These are phyloP conservation scores for Talaromyces wortmannii DNA, from an alignment of 495 filamentous ascomycete genomes.

Conservation along the genomic window DNA sequence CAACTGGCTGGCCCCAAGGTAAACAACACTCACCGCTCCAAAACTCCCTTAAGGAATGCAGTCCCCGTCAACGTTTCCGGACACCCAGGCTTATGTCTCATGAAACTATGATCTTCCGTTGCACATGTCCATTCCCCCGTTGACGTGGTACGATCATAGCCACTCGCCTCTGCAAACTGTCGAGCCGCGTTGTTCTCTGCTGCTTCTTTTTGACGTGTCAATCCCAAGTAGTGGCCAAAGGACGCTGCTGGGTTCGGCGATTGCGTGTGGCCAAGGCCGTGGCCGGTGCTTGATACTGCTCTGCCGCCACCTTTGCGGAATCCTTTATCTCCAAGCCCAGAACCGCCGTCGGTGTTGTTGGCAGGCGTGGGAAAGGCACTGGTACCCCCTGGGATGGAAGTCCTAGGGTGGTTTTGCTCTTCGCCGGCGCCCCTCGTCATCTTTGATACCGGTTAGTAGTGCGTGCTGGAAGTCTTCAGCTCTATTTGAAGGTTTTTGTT, in stretches of 20 bases:
- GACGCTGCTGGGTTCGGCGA: conserved; percentile 14
- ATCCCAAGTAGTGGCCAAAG: conserved; percentile 20
- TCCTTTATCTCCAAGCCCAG: conserved; percentile 11
- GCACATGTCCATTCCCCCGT: conserved; percentile 14
- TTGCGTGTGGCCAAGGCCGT: conserved; percentile 11
- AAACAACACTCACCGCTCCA: conserved; percentile 19
- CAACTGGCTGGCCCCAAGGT: not conserved
- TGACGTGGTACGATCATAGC: conserved; percentile 3
- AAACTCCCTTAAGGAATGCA: conserved; percentile 14
- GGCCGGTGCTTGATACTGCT: not conserved
- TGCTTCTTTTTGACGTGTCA: conserved; percentile 24
- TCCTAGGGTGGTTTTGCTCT: not conserved
- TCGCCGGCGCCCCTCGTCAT: not conserved
- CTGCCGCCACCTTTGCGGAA: conserved; percentile 10
- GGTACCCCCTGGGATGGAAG: conserved; percentile 13
- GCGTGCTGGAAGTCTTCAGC: too few species aligned
- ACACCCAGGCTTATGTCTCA: conserved; percentile 23
- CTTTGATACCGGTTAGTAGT: not conserved
- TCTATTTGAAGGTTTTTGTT: too few species aligned
- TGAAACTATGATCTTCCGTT: conserved; percentile 31
- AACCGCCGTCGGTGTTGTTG: conserved; percentile 19
- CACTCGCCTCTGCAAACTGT: conserved; percentile 8
- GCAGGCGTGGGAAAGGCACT: conserved; percentile 24
- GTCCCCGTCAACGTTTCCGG: conserved; percentile 27
- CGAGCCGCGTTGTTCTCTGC: conserved; percentile 17